Conservation (phyloP, 2,329 filamentous ascomycete genomes). For the Grosmannia huntii region DNA sequence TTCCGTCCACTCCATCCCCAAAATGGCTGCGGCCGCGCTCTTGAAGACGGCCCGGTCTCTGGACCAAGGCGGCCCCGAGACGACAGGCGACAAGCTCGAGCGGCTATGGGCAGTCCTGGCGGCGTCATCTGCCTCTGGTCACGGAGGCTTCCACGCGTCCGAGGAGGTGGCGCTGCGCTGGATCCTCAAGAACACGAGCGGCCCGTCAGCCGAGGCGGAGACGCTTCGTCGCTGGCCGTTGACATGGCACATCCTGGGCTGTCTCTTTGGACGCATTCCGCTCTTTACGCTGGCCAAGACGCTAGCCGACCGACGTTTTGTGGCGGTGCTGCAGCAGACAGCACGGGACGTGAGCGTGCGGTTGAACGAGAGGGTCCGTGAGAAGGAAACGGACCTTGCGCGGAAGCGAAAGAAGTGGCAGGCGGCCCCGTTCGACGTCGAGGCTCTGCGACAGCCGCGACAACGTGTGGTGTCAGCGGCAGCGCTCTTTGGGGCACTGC, state of each 20-base stretch:
- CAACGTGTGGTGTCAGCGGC: constrained; percentile 33
- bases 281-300: constrained; percentile 57
- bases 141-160: constrained; percentile 34
- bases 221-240: constrained; percentile 41
- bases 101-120: constrained; percentile 36
- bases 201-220: constrained; percentile 31
- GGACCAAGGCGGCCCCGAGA: constrained; percentile 34
- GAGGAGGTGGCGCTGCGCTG: constrained; percentile 48
- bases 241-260: constrained; percentile 49
- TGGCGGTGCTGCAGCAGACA: constrained; percentile 51
- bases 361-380: constrained; percentile 14
- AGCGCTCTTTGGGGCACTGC: constrained; percentile 34
- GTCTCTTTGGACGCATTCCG: constrained; percentile 52
- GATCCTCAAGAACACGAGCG: constrained; percentile 49
- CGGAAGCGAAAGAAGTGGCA: constrained; percentile 34
- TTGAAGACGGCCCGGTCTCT: constrained; percentile 41
- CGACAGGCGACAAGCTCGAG: constrained; percentile 33
- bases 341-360: constrained; percentile 42
- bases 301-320: constrained; percentile 56
- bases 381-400: constrained; percentile 16
- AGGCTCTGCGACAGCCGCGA: constrained; percentile 24
- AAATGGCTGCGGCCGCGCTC: constrained; percentile 20
- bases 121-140: constrained; percentile 20
- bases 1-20: no score
- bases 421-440: constrained; percentile 24